Base-by-base conservation (phyloP, 179 eudicot genomes). In the Beta macrorhiza region DNA sequence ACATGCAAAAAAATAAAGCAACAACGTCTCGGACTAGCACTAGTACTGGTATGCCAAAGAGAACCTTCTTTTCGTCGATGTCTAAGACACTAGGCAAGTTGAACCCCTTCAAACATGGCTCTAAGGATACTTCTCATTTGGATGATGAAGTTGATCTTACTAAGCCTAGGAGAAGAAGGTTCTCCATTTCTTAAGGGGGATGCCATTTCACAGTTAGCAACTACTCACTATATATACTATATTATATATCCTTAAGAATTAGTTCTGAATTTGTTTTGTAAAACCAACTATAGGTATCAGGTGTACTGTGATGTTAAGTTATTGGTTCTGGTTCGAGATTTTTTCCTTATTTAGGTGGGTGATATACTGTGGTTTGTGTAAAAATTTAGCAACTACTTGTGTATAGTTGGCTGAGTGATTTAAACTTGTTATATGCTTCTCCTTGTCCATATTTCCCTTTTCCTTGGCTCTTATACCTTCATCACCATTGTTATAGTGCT, bases 31-130 rank as follows among this genome's bases (percentile, higher is more conserved):
- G 72, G 22, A 53, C 86, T 1, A 85, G 72, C 59, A 8, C 87
- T 3, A 74, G 65, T 15, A 25, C 57, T 8, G 52, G 82, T 5
- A 70, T 83, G 76, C 59, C 79, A 0, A 88, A 83, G 78, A 89
- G 84, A 80, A 93, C 91, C 3, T 97, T 97, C 86, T 94, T 94
- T 78, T 94, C 98, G 5, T 90, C 97, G 2, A 61, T 97, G 92
- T 92, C 99, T 2, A 97, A 89, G 87, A 94, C 87, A 19, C 55
- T 94, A 56, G 99, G 99, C 9, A 97, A 91, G 86, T 79, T 97
- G 82, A 97, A 97, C 71, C 99, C 99, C 11, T 97, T 97, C 74
- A 97, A 89, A 85, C 90, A 96, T 68, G 99, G 93, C 64, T 97
- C 99, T 3, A 97, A 94, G 88, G 99, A 97, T 57, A 97, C 98